Conservation (phyloP, 2,329 filamentous ascomycete species). For the Penicillium sp. region DNA sequence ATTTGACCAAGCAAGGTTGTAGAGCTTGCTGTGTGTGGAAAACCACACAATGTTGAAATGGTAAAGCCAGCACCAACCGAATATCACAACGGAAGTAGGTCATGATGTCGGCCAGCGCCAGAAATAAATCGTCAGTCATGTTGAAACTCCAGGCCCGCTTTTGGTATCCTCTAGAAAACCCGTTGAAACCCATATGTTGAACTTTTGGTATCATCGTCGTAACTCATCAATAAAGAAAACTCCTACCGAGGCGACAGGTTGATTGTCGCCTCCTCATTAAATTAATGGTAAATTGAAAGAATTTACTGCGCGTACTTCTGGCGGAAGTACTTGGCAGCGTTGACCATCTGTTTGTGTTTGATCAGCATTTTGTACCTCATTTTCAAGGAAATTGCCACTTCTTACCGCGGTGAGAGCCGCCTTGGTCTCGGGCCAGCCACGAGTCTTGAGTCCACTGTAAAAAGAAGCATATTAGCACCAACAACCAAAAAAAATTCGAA, state of each 20-base stretch:
- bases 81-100: constrained; percentile 12
- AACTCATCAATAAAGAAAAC: constrained; percentile 31
- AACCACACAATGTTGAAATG: constrained; percentile 33
- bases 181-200: constrained; percentile 35
- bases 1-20: constrained; percentile 17
- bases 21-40: constrained; percentile 10
- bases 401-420: constrained; percentile 61
- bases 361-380: background rate
- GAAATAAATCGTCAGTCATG: constrained; percentile 45
- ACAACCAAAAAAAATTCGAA: background rate
- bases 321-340: constrained; percentile 94
- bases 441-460: constrained; percentile 81
- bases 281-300: constrained; percentile 15
- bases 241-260: constrained; percentile 31
- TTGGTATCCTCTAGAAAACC: constrained; percentile 32
- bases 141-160: constrained; percentile 34
- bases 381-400: background rate
- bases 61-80: constrained; percentile 17
- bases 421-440: constrained; percentile 98
- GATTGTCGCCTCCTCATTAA: constrained; percentile 28
- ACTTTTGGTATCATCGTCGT: constrained; percentile 38
- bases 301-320: constrained; percentile 64
- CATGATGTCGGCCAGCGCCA: constrained; percentile 29
- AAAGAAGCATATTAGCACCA: background rate
- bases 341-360: constrained; percentile 71